Evolutionary conservation across 106 monocot genomes (phyloP), one percentile per base, ranked within the genome.

Genomic region (Xerophyta viscosa): DNA sequence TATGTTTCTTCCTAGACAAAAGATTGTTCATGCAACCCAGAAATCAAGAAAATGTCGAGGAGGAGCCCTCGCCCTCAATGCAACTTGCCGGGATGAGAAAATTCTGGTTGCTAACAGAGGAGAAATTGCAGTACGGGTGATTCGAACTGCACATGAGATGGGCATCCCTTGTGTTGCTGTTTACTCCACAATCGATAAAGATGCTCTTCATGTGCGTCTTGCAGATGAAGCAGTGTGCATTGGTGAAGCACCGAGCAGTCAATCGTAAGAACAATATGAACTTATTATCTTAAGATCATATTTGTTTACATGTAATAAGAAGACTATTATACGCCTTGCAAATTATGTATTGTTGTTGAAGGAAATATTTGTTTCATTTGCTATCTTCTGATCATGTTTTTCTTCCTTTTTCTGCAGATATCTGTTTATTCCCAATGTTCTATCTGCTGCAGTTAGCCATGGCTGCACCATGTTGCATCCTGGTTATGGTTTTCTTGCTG

Each of bases 121-220:
- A 27, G 92, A 92, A 61, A 92, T 92, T 52, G 92, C 92, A 13
- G 92, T 92, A 7, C 69, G 92, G 14, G 92, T 92, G 28, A 92
- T 92, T 26, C 72, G 92, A 46, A 92, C 86, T 59, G 92, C 92
- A 52, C 92, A 92, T 52, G 92, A 92, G 65, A 92, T 92, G 92
- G 92, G 92, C 10, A 92, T 92, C 47, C 86, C 86, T 22, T 92
- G 92, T 80, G 92, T 92, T 46, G 86, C 92, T 52, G 92, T 92
- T 3, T 63, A 92, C 65, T 92, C 92, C 4, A 92, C 92, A 51
- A 87, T 87, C 64, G 92, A 92, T 57, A 52, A 76, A 52, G 87
- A 92, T 60, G 81, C 92, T 50, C 86, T 92, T 65, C 92, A 92
- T 23, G 92, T 92, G 52, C 57, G 66, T 45, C 86, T 92, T 30